phyloP scores from a whole-genome alignment of 768 basidiomycete species.

The Naganishia kalamii region DNA sequence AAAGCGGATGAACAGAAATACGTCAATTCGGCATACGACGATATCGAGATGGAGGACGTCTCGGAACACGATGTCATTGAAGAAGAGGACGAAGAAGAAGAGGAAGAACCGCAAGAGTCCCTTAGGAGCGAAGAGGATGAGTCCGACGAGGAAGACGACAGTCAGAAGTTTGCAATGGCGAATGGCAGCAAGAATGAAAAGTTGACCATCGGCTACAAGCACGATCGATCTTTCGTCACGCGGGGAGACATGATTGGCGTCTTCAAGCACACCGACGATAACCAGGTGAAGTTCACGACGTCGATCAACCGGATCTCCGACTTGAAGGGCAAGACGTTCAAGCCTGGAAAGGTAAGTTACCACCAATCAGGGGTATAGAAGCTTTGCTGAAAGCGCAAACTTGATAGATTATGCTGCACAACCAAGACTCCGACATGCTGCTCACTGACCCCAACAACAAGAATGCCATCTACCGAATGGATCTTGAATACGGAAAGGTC shows the following conservation, averaged over 20 bases:
- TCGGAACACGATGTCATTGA: constrained; percentile 54
- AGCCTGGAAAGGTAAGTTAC: constrained; percentile 75
- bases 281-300: constrained; percentile 73
- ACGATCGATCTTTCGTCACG: constrained; percentile 87
- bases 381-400: constrained; percentile 1
- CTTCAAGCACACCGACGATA: constrained; percentile 66
- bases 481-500: constrained; percentile 85
- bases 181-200: constrained; percentile 74
- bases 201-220: constrained; percentile 88
- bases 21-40: constrained; percentile 63
- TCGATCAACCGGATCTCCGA: constrained; percentile 78
- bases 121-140: constrained; percentile 47
- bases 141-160: constrained; percentile 28
- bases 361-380: constrained; percentile 17
- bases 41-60: constrained; percentile 79
- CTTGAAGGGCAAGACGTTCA: constrained; percentile 71
- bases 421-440: constrained; percentile 93
- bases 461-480: constrained; percentile 78
- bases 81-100: constrained; percentile 59
- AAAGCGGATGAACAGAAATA: constrained; percentile 77
- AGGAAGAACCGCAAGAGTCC: constrained; percentile 47
- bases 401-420: constrained; percentile 89
- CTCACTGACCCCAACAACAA: constrained; percentile 75
- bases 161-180: constrained; percentile 43
- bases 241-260: constrained; percentile 87